Percentiles rank a stretch among this genome's conserved stretches.
These are phyloP conservation scores for Arabidopsis arenosa DNA, from an alignment of 345 rosid species.

Conservation along the genomic window DNA sequence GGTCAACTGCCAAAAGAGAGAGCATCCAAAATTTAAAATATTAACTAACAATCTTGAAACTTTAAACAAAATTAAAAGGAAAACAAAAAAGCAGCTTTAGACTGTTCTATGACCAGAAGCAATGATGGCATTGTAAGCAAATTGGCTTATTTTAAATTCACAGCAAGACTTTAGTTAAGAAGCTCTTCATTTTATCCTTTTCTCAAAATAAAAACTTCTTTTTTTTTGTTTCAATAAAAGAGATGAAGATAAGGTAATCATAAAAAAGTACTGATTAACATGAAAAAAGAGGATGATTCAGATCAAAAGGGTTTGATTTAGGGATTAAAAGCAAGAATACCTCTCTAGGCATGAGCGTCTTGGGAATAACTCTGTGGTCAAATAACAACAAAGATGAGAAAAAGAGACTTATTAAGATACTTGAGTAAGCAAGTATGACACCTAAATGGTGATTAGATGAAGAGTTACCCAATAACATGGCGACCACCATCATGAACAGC, in stretches of 20 bases:
- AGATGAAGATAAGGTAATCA: slow-evolving; percentile 9
- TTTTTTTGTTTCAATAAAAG: slow-evolving; percentile 5
- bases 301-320: not conserved
- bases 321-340: slow-evolving; percentile 47
- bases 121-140: slow-evolving; percentile 45
- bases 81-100: slow-evolving; percentile 36
- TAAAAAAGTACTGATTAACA: not conserved
- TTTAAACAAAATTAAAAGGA: slow-evolving; percentile 29
- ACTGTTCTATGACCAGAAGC: slow-evolving; percentile 48
- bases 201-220: not conserved
- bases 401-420: slow-evolving; percentile 5
- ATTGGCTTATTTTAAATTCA: slow-evolving; percentile 31
- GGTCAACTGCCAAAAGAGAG: slow-evolving; percentile 71
- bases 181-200: slow-evolving; percentile 13
- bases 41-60: slow-evolving; percentile 32
- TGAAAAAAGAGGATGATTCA: not conserved
- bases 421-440: no score
- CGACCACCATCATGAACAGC: slow-evolving; percentile 99
- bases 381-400: slow-evolving; percentile 15
- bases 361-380: slow-evolving; percentile 91
- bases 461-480: slow-evolving; percentile 93
- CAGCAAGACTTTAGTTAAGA: slow-evolving; percentile 31
- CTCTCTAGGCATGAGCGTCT: slow-evolving; percentile 99
- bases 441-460: not conserved
- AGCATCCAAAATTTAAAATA: not conserved